These are phyloP conservation scores for Leccinum ochraceum DNA, from an alignment of 768 basidiomycete genomes.

Conservation along the genomic window DNA sequence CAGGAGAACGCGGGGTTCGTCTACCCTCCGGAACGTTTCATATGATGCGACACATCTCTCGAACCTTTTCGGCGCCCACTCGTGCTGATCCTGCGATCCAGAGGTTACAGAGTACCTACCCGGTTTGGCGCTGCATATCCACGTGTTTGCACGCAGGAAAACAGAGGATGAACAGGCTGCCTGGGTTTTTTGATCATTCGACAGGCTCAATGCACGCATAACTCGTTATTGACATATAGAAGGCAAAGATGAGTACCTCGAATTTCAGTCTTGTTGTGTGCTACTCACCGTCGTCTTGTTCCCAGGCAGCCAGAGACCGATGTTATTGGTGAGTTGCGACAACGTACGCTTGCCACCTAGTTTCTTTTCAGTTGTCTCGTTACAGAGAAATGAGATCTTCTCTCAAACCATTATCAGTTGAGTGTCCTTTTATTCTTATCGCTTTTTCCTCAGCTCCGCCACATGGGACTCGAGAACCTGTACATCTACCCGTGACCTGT, in stretches of 20 bases:
- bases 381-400: too few species aligned
- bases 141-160: slow-evolving; percentile 77
- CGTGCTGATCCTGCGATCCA: slow-evolving; percentile 27
- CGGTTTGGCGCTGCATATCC: slow-evolving; percentile 73
- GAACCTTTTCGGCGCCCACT: background rate
- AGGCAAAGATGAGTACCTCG: slow-evolving; percentile 3
- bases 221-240: slow-evolving; percentile 10
- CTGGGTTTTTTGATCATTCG: slow-evolving; percentile 17
- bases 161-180: slow-evolving; percentile 19
- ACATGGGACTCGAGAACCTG: too few species aligned
- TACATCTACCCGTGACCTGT: too few species aligned
- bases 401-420: too few species aligned
- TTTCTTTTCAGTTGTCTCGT: too few species aligned
- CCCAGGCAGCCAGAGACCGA: background rate
- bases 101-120: slow-evolving; percentile 81
- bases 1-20: slow-evolving; percentile 91
- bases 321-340: too few species aligned
- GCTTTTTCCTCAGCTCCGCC: too few species aligned
- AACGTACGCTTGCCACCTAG: too few species aligned
- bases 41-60: background rate
- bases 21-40: slow-evolving; percentile 70
- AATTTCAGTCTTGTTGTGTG: background rate
- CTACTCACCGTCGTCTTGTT: background rate
- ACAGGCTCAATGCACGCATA: background rate
- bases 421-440: too few species aligned